Percentiles rank a stretch among this genome's conserved stretches.
phyloP scores from a whole-genome alignment of 345 rosid genomes.

The Aurinia saxatilis region DNA sequence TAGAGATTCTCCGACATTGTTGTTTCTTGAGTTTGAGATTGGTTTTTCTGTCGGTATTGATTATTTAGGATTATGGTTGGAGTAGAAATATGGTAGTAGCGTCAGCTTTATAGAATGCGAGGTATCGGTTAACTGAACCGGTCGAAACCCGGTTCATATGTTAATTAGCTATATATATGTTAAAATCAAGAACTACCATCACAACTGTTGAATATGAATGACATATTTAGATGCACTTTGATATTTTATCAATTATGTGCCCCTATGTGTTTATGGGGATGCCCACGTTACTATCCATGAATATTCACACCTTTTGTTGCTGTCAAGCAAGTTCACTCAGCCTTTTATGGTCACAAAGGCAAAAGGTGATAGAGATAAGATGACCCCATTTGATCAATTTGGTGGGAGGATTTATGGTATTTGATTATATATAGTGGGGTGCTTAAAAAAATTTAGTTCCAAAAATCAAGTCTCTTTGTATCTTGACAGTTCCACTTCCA shows the following conservation, averaged over 20 bases:
- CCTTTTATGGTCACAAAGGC: slow-evolving; percentile 28
- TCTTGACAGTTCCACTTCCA: neutral
- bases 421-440: neutral
- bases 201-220: neutral
- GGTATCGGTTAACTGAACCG: slow-evolving; percentile 6
- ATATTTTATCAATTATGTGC: neutral
- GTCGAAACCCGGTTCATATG: neutral
- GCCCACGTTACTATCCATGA: slow-evolving; percentile 19
- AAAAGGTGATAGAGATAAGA: slow-evolving; percentile 26
- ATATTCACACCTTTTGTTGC: slow-evolving; percentile 19
- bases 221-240: neutral
- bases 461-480: neutral
- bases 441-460: neutral
- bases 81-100: slow-evolving; percentile 1
- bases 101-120: slow-evolving; percentile 10
- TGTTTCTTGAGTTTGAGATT: slow-evolving; percentile 1
- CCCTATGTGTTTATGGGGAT: slow-evolving; percentile 12
- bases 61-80: slow-evolving; percentile 9
- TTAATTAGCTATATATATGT: no score
- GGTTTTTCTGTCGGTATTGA: neutral
- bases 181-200: neutral
- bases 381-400: slow-evolving; percentile 7
- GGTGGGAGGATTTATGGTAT: neutral
- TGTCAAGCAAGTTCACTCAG: slow-evolving; percentile 24
- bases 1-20: slow-evolving; percentile 23